These are phyloP conservation scores for Thinopyrum elongatum DNA, from an alignment of 176 grass and related monocot genomes.

Conservation along the genomic window DNA sequence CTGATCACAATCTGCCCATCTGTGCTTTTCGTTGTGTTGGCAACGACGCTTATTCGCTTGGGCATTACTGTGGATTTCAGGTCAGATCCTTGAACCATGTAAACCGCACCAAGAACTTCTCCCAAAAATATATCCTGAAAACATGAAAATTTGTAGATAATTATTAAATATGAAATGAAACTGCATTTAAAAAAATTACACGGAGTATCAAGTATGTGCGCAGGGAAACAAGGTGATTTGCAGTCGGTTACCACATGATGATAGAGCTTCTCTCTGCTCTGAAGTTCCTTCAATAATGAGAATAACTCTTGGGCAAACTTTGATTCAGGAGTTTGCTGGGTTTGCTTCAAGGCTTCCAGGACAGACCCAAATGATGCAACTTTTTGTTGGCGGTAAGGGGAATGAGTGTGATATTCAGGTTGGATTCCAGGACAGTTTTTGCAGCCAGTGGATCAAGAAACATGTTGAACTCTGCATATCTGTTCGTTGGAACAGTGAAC, in stretches of 20 bases:
- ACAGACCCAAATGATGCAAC: constrained; percentile 50
- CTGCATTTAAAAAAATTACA: background rate
- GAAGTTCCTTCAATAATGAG: constrained; percentile 55
- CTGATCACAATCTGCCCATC: constrained; percentile 47
- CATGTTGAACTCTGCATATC: constrained; percentile 78
- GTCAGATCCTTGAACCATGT: constrained; percentile 43
- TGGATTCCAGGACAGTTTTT: constrained; percentile 60
- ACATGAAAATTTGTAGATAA: background rate
- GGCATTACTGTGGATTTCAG: constrained; percentile 29
- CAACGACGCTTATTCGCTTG: constrained; percentile 31
- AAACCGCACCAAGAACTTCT: constrained; percentile 70
- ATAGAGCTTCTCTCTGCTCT: constrained; percentile 45
- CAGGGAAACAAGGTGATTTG: background rate
- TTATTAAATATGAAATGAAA: background rate
- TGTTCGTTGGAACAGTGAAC: constrained; percentile 61
- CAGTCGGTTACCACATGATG: constrained; percentile 59
- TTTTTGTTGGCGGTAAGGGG: constrained; percentile 56
- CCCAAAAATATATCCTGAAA: constrained; percentile 63
- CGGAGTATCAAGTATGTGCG: background rate
- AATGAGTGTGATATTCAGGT: constrained; percentile 59
- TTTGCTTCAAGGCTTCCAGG: constrained; percentile 35
- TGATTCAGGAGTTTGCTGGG: constrained; percentile 55
- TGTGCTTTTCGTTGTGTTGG: constrained; percentile 22
- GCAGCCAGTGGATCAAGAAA: constrained; percentile 87
- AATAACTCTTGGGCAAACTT: constrained; percentile 55